A percentile compares a stretch with the other conserved stretches of the same genome.
Conservation (phyloP, 805 yeast species). For the Wickerhamiella australiensis region DNA sequence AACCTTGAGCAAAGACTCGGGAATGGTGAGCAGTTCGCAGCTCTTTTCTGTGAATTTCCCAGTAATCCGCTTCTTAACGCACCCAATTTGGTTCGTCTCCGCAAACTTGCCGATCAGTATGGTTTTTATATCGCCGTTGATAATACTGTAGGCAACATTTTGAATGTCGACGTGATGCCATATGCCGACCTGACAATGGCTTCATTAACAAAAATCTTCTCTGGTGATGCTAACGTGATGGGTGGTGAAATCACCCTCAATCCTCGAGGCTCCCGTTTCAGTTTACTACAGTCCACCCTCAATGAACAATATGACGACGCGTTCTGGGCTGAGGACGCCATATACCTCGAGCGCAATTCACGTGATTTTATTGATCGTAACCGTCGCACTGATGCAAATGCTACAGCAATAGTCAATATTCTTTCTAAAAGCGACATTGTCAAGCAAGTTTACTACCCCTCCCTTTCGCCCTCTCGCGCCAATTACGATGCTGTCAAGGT, state of each 20-base stretch:
- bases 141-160: conserved; percentile 87
- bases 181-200: conserved; percentile 79
- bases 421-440: conserved; percentile 34
- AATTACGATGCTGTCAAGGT: conserved; percentile 60
- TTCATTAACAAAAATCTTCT: conserved; percentile 81
- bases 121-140: conserved; percentile 76
- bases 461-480: conserved; percentile 37
- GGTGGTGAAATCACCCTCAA: conserved; percentile 82
- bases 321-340: conserved; percentile 90
- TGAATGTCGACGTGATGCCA: conserved; percentile 68
- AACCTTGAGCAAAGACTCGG: conserved; percentile 52
- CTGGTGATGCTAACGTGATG: conserved; percentile 93
- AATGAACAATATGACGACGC: conserved; percentile 55
- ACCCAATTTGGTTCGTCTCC: conserved; percentile 58
- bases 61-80: conserved; percentile 85
- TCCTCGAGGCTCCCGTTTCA: conserved; percentile 44
- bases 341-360: conserved; percentile 82
- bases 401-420: conserved; percentile 30
- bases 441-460: conserved; percentile 62
- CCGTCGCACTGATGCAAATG: conserved; percentile 30
- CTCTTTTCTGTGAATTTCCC: conserved; percentile 86
- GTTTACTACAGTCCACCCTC: conserved; percentile 37
- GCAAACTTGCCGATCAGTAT: conserved; percentile 53
- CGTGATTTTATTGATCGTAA: conserved; percentile 70
- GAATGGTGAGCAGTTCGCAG: conserved; percentile 49